These are phyloP conservation scores for Euphorbia pulcherrima DNA, from an alignment of 345 rosid genomes.

Conservation along the genomic window DNA sequence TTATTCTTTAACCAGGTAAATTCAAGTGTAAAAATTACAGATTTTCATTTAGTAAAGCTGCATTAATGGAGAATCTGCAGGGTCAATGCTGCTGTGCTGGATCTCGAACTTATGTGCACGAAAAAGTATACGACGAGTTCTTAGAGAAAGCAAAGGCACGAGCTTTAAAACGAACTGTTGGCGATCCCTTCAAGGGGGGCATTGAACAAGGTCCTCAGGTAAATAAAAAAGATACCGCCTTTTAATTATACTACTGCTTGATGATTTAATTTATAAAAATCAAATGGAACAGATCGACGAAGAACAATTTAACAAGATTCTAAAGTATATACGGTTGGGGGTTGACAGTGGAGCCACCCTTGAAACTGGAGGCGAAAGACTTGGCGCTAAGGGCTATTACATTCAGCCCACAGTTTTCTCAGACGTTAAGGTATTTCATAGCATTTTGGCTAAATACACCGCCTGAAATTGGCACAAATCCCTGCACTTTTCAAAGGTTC, in stretches of 20 bases:
- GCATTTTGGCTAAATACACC: too few species aligned
- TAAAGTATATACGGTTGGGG: conserved; percentile 64
- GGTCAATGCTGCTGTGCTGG: conserved; percentile 98
- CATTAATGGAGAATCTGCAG: conserved; percentile 34
- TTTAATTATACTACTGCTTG: background rate
- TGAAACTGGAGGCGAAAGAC: conserved; percentile 74
- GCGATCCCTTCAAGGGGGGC: conserved; percentile 83
- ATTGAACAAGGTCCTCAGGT: conserved; percentile 99
- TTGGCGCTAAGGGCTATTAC: conserved; percentile 73
- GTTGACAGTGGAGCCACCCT: conserved; percentile 82
- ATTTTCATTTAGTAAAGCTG: background rate
- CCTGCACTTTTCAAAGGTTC: too few species aligned
- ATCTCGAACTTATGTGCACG: conserved; percentile 93
- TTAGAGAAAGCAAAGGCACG: conserved; percentile 78
- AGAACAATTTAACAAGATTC: conserved; percentile 65
- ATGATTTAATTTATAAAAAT: too few species aligned
- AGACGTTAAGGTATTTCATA: conserved; percentile 55
- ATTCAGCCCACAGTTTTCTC: conserved; percentile 97
- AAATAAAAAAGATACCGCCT: conserved; percentile 2
- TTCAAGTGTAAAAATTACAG: background rate
- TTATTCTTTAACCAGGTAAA: conserved; percentile 88
- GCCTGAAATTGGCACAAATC: too few species aligned
- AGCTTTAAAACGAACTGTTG: conserved; percentile 61
- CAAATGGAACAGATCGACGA: conserved; percentile 56
- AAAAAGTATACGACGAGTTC: conserved; percentile 73